Evolutionary conservation across 1,139 yeast genomes (phyloP), one percentile per base, ranked within the genome.

Genomic region (Diutina neorugosa): DNA sequence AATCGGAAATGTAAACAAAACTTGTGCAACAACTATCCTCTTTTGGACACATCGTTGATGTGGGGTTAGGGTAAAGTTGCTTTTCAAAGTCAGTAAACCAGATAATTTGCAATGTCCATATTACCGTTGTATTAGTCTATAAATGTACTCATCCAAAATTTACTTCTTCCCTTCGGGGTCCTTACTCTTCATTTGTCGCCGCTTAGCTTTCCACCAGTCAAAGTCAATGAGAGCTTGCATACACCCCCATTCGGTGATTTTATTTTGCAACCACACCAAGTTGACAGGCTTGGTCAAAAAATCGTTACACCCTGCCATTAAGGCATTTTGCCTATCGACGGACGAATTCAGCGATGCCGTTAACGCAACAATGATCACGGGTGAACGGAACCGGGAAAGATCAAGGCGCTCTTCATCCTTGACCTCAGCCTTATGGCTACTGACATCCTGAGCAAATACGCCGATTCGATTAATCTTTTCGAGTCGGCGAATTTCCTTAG

Each of bases 161-260:
- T n/a, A 31, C 37, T 31, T 31, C 37, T 31, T 43, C 18, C n/a
- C 19, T 43, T 43, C 25, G 1, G 23, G 12, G 11, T 43, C 20
- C 27, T 43, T 43, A 19, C 25, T 19, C 9, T 44, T 44, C 9
- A 44, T 44, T n/a, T 44, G 27, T 21, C 48, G 12, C 19, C 50
- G 19, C 21, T 70, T 71, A 16, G 63, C 63, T 57, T 84, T 84
- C 96, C 96, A 93, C 41, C 96, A 95, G 66, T 93, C 97, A 66
- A 87, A 93, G 68, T 93, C 96, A 66, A 93, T 91, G 56, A 93
- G 72, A 0, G 98, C 98, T 70, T 93, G 98, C 98, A 93, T 93
- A 63, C 88, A 82, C 1, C 94, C 94, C 98, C 98, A 91, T 68
- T 93, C 98, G 3, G 93, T 88, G 56, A 93, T 87, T 69, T 93